A percentile compares a stretch with the other conserved stretches of the same genome.
phyloP scores from a whole-genome alignment of 257 asterid genomes.

The Capsicum baccatum region DNA sequence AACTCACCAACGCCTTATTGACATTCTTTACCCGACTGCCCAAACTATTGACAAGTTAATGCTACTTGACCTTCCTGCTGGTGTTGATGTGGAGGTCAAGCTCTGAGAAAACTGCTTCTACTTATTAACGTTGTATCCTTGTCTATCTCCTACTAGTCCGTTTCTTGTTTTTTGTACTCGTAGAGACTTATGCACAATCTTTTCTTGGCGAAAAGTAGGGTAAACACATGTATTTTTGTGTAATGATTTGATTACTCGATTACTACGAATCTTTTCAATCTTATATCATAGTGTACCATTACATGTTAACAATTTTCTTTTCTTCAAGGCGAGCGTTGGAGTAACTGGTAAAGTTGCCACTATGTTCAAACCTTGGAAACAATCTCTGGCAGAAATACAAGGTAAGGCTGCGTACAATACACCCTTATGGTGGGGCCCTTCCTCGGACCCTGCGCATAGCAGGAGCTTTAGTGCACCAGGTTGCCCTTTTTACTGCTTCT shows the following conservation, averaged over 20 bases:
- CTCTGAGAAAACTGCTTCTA: conserved; percentile 47
- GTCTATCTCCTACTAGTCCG: not conserved
- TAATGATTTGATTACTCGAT: not conserved
- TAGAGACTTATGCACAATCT: not conserved
- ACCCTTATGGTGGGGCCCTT: too few species aligned
- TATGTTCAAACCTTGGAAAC: too few species aligned
- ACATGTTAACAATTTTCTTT: not conserved
- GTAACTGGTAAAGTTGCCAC: too few species aligned
- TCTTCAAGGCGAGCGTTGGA: too few species aligned
- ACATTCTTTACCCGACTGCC: conserved; percentile 93
- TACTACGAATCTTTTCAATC: not conserved
- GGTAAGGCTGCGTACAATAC: too few species aligned
- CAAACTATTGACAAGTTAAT: conserved; percentile 95
- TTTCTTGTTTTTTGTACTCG: not conserved
- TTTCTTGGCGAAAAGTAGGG: not conserved
- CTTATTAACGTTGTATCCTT: not conserved
- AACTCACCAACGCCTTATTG: conserved; percentile 94
- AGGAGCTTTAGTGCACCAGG: too few species aligned
- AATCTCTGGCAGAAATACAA: too few species aligned
- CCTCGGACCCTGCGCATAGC: too few species aligned
- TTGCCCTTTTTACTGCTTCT: too few species aligned
- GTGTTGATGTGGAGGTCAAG: conserved; percentile 99
- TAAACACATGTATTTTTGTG: not conserved
- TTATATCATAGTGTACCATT: not conserved
- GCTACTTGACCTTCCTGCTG: conserved; percentile 97